Percentiles rank a stretch among this genome's conserved stretches.
phyloP scores from a whole-genome alignment of 495 filamentous ascomycete species.

The Aspergillus coremiiformis region DNA sequence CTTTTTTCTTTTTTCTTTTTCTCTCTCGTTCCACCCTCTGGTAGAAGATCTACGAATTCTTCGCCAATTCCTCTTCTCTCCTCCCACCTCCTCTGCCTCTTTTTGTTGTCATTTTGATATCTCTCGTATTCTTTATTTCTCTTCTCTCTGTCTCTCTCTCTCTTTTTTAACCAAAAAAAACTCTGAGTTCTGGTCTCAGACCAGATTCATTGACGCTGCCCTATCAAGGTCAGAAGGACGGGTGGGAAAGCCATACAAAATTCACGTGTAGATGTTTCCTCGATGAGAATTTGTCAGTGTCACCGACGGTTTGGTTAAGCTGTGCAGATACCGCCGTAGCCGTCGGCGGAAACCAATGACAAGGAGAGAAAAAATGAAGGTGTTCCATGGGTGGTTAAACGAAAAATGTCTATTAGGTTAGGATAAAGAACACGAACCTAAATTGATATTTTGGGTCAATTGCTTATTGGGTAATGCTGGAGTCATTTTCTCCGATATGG shows the following conservation, averaged over 20 bases:
- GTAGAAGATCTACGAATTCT: not conserved
- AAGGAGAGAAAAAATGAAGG: not conserved
- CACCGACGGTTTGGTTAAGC: constrained; percentile 4
- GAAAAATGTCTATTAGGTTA: constrained; percentile 1
- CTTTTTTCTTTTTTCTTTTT: not conserved
- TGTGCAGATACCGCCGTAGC: constrained; percentile 4
- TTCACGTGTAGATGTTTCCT: constrained; percentile 1
- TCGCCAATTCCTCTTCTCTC: not conserved
- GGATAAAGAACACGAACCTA: constrained; percentile 1
- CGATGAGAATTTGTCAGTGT: not conserved
- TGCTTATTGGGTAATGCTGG: constrained; percentile 3
- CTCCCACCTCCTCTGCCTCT: not conserved
- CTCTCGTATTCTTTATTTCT: not conserved
- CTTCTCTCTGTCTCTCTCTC: not conserved
- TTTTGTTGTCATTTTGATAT: constrained; percentile 1
- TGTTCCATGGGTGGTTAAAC: not conserved
- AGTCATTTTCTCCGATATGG: constrained; percentile 13
- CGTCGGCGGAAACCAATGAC: constrained; percentile 2
- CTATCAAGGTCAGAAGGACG: constrained; percentile 1
- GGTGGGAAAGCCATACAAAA: not conserved
- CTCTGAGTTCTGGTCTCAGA: not conserved
- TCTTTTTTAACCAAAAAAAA: not conserved
- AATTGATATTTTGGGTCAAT: not conserved
- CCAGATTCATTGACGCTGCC: not conserved
- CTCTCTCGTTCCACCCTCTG: not conserved